Percentiles rank a stretch among this genome's conserved stretches.
phyloP scores from a whole-genome alignment of 2,329 filamentous ascomycete genomes.

The Thielaviopsis populi region DNA sequence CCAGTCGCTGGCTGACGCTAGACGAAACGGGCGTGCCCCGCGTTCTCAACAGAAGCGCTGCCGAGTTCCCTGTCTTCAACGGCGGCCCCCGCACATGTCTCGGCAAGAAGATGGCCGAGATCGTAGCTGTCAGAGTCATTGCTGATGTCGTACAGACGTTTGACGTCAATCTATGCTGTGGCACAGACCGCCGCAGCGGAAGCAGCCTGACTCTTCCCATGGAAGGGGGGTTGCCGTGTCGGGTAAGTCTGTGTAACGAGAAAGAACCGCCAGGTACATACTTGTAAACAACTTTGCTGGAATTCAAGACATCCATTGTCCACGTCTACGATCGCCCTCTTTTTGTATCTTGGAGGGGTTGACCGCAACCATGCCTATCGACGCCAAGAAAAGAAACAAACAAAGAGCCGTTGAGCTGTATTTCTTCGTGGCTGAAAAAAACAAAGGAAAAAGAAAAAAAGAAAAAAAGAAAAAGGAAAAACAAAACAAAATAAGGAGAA shows the following conservation, averaged over 20 bases:
- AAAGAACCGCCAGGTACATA: background rate
- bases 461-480: conserved; percentile 5
- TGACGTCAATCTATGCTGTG: conserved; percentile 28
- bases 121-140: conserved; percentile 42
- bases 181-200: conserved; percentile 30
- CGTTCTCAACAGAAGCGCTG: conserved; percentile 30
- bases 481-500: too few species aligned
- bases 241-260: conserved; percentile 21
- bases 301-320: background rate
- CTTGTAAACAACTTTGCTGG: background rate
- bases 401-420: background rate
- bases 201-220: conserved; percentile 49
- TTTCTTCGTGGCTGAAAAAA: background rate
- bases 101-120: conserved; percentile 50
- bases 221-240: conserved; percentile 42
- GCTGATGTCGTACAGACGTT: conserved; percentile 35
- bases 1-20: conserved; percentile 38
- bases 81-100: conserved; percentile 46
- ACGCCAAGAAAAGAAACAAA: background rate
- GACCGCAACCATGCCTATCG: too few species aligned
- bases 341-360: too few species aligned
- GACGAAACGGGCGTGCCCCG: conserved; percentile 24
- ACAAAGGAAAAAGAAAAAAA: background rate
- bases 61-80: conserved; percentile 51
- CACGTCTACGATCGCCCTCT: too few species aligned